phyloP scores from a whole-genome alignment of 2,329 filamentous ascomycete genomes.

The Botryotinia convoluta region DNA sequence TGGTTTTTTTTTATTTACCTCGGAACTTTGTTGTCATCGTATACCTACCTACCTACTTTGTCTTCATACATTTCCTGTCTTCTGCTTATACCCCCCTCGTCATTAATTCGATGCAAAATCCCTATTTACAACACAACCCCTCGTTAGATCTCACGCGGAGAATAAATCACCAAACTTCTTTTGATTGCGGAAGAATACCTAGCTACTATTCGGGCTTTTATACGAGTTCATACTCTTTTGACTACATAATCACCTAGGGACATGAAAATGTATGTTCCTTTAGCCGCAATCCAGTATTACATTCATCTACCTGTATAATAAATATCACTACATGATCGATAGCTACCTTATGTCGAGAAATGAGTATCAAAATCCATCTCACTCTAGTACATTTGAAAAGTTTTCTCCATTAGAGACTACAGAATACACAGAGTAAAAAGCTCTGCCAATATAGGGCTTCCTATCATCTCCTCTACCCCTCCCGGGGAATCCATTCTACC shows the following conservation, averaged over 20 bases:
- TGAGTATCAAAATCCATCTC: neutral
- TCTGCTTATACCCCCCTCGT: neutral
- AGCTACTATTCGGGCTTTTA: neutral
- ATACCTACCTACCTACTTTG: slow-evolving; percentile 1
- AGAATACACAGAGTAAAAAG: neutral
- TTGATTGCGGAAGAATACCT: neutral
- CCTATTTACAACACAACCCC: neutral
- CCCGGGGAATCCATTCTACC: neutral
- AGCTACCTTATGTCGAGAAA: neutral
- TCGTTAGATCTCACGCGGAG: neutral
- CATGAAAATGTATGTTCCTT: neutral
- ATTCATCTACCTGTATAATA: neutral
- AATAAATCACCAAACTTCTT: neutral
- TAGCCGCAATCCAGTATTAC: neutral
- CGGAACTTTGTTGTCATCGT: neutral
- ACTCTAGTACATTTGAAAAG: neutral
- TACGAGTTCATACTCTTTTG: neutral
- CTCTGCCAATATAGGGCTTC: neutral
- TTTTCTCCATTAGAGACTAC: neutral
- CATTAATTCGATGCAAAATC: neutral
- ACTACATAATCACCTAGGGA: neutral
- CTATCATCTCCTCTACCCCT: neutral
- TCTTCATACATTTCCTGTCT: neutral
- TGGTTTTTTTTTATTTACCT: neutral
- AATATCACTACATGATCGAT: neutral